These are phyloP conservation scores for Hypholoma sublateritium DNA, from an alignment of 768 basidiomycete species.

Conservation along the genomic window DNA sequence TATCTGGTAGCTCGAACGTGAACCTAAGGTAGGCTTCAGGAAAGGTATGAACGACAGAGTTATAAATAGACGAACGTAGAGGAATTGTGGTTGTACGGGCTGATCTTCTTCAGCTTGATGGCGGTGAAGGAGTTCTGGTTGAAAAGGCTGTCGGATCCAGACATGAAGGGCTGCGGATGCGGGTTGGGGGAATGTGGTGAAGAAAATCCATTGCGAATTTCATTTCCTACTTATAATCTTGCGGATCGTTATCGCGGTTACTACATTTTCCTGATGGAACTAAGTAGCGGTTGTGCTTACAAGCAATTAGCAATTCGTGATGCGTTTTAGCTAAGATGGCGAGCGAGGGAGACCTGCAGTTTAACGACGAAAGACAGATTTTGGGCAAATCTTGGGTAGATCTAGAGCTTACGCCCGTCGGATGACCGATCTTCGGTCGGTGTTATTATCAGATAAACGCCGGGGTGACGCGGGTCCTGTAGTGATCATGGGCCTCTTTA, in stretches of 20 bases:
- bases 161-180: background rate
- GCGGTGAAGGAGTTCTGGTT: slow-evolving; percentile 72
- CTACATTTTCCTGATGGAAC: background rate
- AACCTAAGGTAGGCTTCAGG: slow-evolving; percentile 46
- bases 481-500: background rate
- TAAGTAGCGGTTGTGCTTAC: background rate
- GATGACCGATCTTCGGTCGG: too few species aligned
- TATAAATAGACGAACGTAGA: slow-evolving; percentile 50
- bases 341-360: background rate
- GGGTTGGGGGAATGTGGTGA: background rate
- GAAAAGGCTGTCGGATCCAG: slow-evolving; percentile 61
- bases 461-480: background rate
- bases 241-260: background rate
- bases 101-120: slow-evolving; percentile 75
- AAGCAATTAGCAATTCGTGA: background rate
- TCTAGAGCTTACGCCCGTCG: too few species aligned
- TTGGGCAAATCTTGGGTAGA: too few species aligned
- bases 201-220: background rate
- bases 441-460: too few species aligned
- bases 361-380: too few species aligned
- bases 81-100: slow-evolving; percentile 93
- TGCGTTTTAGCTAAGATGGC: background rate
- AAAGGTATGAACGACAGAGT: background rate
- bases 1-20: slow-evolving; percentile 77
- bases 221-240: background rate